phyloP scores from a whole-genome alignment of 2,329 filamentous ascomycete genomes.

The Fusarium incarnatum region DNA sequence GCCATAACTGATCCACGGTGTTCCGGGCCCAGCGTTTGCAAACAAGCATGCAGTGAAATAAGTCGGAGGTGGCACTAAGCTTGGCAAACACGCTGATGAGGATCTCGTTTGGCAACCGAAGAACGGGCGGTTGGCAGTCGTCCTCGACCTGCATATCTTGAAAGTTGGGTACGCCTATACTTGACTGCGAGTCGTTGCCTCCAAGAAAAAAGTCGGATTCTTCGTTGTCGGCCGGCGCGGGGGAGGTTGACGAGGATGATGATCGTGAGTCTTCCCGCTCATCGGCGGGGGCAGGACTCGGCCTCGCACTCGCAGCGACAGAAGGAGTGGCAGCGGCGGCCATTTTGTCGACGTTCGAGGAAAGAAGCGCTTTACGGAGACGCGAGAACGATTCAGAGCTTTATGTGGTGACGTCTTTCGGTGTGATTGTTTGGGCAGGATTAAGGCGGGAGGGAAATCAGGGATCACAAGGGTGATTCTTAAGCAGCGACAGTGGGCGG shows the following conservation, averaged over 20 bases:
- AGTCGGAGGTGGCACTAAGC: constrained; percentile 78
- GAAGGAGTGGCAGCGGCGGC: constrained; percentile 37
- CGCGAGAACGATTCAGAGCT: constrained; percentile 7
- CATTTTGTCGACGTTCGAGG: constrained; percentile 33
- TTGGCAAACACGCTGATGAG: constrained; percentile 93
- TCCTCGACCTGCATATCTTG: constrained; percentile 79
- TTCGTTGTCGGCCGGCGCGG: constrained; percentile 81
- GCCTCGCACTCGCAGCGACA: constrained; percentile 38
- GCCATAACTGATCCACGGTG: constrained; percentile 93
- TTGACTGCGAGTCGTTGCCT: constrained; percentile 93
- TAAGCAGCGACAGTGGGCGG: constrained; percentile 28
- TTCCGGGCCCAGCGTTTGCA: constrained; percentile 94
- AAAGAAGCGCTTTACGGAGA: constrained; percentile 23
- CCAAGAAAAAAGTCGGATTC: constrained; percentile 93
- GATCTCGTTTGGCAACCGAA: constrained; percentile 90
- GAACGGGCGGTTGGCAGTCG: constrained; percentile 80
- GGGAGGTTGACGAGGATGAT: constrained; percentile 79
- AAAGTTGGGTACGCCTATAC: constrained; percentile 82
- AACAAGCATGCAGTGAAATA: constrained; percentile 92
- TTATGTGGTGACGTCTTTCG: constrained; percentile 13
- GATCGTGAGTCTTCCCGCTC: constrained; percentile 66
- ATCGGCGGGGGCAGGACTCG: constrained; percentile 47
- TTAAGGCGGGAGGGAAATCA: constrained; percentile 22
- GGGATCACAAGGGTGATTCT: constrained; percentile 37
- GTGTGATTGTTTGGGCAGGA: constrained; percentile 17